Evolutionary conservation across 495 filamentous ascomycete genomes (phyloP), one percentile per base, ranked within the genome.

Genomic region (Trichoderma virens): DNA sequence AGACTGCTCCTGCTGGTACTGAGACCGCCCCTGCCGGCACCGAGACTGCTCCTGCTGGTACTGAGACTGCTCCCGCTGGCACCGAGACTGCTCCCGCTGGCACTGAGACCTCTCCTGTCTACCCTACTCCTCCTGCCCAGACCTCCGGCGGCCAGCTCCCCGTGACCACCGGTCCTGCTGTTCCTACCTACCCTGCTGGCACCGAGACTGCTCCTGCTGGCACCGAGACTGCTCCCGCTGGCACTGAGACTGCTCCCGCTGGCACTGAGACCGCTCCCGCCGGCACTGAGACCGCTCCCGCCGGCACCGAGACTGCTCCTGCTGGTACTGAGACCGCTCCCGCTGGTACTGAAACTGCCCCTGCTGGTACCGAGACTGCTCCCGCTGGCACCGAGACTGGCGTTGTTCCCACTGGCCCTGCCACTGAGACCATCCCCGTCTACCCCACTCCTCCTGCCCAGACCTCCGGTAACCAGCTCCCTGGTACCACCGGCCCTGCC

Each of bases 91-190:
- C 18, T 16, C 41, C 13, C 16, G n/a, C 41, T 35, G 13, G 41
- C 8, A 45, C 8, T 14, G 61, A 47, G 43, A 32, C 14, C 60
- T 34, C 60, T 31, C 20, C n/a, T 28, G 27, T 5, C 41, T 45
- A 45, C 60, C 16, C 60, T 31, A 71, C 67, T 61, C 65, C 69
- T 5, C 41, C 67, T 5, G 70, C 68, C 16, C 64, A 70, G 0
- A 65, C 65, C 13, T 16, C 70, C 62, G 70, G 71, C 27, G 67
- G 34, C 11, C 9, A 32, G n/a, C 60, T 34, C 71, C 6, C 66
- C 51, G 63, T 67, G 35, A 66, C 68, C 18, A 73, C 70, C 34
- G 69, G 69, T 54, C 72, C 69, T 0, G 65, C 70, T 23, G 45
- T 67, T 9, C 65, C 68, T 31, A 70, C 64, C 25, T 72, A 67